Base-by-base conservation (phyloP, 2,329 filamentous ascomycete genomes). In the Arachnomyces sp. region DNA sequence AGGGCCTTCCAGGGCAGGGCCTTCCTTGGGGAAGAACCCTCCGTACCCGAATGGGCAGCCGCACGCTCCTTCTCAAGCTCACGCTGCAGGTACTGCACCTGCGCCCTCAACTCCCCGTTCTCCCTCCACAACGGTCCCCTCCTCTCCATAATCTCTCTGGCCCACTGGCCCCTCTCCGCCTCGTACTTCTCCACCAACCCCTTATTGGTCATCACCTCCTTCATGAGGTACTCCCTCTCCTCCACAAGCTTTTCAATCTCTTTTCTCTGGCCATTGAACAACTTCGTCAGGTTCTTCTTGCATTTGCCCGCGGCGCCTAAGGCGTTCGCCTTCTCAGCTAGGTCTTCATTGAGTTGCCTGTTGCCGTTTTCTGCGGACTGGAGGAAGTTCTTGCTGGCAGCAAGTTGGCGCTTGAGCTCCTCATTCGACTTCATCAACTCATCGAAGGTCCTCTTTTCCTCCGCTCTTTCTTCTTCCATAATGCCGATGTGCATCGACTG, bases 31-130 rank as follows among this genome's bases (percentile, higher is more conserved):
- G 28, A 34, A 11, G 14, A 13, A 11, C 25, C 28, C 34, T 46
- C 44, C 20, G 14, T 29, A 9, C 41, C 34, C 32, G 41, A 28
- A 36, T 40, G 35, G n/a, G 33, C 7, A 12, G 40, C n/a, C 13
- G 15, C 18, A 31, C 43, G 44, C 17, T 38, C 35, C n/a, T 28
- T 28, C 35, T 7, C 35, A 20, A 43, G 35, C 28, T 41, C 31
- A 4, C 28, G 14, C 34, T 30, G 18, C 31, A 29, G 31, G 18
- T 39, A 28, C 25, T 13, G 13, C 7, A 41, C 34, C 20, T 41
- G 34, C 16, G 18, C 20, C 18, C 25, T 31, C 12, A 46, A 32
- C 4, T 30, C 13, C 9, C 25, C 28, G 16, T 41, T 44, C 15
- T 46, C 34, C n/a, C 6, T 17, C n/a, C 29, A 33, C 18, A 40